Evolutionary conservation across 129 eudicot genomes (phyloP).

Genomic region (Chrysanthemum seticuspe): DNA sequence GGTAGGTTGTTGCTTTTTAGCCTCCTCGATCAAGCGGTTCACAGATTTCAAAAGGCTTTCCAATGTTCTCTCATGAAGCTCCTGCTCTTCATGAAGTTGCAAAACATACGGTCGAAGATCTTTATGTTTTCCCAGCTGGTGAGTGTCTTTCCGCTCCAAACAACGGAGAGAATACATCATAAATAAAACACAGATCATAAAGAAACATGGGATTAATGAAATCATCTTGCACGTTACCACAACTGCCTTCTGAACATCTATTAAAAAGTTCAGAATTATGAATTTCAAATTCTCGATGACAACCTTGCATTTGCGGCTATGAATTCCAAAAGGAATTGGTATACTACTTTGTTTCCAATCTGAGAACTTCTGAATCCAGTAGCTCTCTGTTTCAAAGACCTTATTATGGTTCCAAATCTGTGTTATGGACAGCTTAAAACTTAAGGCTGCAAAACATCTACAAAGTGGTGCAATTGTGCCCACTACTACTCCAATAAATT

Average conservation of each 20-base stretch:
- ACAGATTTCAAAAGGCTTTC: background rate
- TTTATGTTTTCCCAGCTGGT: background rate
- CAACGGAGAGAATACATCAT: constrained; percentile 2
- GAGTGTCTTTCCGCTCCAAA: background rate
- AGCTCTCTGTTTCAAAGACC: constrained; percentile 22
- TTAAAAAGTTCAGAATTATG: constrained; percentile 3
- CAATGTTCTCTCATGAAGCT: constrained; percentile 1
- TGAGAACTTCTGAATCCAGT: constrained; percentile 31
- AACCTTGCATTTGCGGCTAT: constrained; percentile 7
- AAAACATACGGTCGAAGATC: constrained; percentile 6
- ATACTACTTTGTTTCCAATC: constrained; percentile 34
- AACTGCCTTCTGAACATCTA: constrained; percentile 24
- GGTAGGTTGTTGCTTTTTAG: constrained; percentile 7
- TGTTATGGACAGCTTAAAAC: background rate
- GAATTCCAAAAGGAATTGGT: background rate
- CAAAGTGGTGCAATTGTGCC: background rate
- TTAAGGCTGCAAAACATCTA: constrained; percentile 23
- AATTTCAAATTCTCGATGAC: constrained; percentile 9
- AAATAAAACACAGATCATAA: background rate
- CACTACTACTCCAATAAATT: too few species aligned
- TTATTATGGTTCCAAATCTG: background rate
- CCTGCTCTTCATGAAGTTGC: constrained; percentile 3
- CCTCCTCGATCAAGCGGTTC: background rate
- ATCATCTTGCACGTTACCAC: constrained; percentile 38
- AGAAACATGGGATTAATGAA: background rate